These are phyloP conservation scores for Ustilago nuda DNA, from an alignment of 1,284 basidiomycete genomes.

Conservation along the genomic window DNA sequence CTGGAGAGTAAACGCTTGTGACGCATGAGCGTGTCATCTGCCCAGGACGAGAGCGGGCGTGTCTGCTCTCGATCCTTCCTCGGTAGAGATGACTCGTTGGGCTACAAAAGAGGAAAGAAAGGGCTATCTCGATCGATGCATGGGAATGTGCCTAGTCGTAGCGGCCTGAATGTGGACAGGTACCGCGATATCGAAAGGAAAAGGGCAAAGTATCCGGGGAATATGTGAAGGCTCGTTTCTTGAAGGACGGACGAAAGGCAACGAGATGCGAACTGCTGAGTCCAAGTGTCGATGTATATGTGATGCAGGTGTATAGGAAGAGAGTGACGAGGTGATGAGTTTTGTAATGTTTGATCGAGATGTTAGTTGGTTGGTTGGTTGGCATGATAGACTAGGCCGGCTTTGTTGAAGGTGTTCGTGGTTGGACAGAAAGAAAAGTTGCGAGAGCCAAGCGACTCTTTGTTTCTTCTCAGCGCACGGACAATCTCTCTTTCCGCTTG, in stretches of 20 bases:
- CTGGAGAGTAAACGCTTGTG: slow-evolving; percentile 40
- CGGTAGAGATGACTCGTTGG: slow-evolving; percentile 22
- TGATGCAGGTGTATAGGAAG: background rate
- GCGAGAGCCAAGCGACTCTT: slow-evolving; percentile 5
- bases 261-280: background rate
- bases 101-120: background rate
- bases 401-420: background rate
- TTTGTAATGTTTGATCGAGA: background rate
- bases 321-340: slow-evolving; percentile 3
- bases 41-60: slow-evolving; percentile 35
- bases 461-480: slow-evolving; percentile 11
- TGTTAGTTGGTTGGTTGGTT: background rate
- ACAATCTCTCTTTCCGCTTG: background rate
- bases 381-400: slow-evolving; percentile 4
- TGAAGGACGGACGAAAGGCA: background rate
- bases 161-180: slow-evolving; percentile 13
- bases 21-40: slow-evolving; percentile 47
- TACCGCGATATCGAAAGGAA: background rate
- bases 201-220: background rate
- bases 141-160: slow-evolving; percentile 5
- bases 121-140: slow-evolving; percentile 30
- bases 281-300: background rate
- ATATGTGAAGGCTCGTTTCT: too few relatives aligned
- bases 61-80: slow-evolving; percentile 23
- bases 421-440: slow-evolving; percentile 7